phyloP scores from a whole-genome alignment of 2,329 filamentous ascomycete genomes.

The Arthrobotrys pseudoclavata region DNA sequence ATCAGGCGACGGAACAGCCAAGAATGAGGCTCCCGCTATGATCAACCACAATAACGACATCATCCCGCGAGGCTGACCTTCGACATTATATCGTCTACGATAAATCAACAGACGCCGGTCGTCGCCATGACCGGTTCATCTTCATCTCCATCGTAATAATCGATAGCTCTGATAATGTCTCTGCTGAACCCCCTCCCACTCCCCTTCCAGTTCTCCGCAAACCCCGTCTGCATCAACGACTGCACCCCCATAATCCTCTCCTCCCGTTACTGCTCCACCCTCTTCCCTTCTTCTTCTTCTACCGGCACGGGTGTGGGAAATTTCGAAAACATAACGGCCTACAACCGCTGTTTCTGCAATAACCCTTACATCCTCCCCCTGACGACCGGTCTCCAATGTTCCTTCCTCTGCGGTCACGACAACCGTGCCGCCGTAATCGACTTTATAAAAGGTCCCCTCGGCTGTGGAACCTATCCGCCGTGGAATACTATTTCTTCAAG shows the following conservation, averaged over 20 bases:
- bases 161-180: not conserved
- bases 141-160: not conserved
- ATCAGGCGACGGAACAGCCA: too few relatives aligned
- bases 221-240: conserved; percentile 43
- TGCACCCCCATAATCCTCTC: conserved; percentile 52
- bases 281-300: not conserved
- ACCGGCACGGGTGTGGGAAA: too few relatives aligned
- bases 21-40: too few relatives aligned
- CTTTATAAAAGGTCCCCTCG: conserved; percentile 37
- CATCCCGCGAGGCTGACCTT: too few relatives aligned
- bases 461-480: conserved; percentile 36
- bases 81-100: too few relatives aligned
- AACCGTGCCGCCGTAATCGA: conserved; percentile 43
- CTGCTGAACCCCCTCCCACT: conserved; percentile 46
- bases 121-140: not conserved
- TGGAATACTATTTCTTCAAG: conserved; percentile 22
- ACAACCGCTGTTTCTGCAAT: conserved; percentile 51
- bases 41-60: too few relatives aligned
- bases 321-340: conserved; percentile 35
- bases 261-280: conserved; percentile 46
- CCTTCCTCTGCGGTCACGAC: conserved; percentile 51
- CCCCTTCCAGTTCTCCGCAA: conserved; percentile 42
- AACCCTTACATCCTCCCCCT: conserved; percentile 54
- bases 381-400: conserved; percentile 47
- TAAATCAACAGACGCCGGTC: too few relatives aligned